phyloP scores from a whole-genome alignment of 2,329 filamentous ascomycete genomes.

The Ophiostoma australiae region DNA sequence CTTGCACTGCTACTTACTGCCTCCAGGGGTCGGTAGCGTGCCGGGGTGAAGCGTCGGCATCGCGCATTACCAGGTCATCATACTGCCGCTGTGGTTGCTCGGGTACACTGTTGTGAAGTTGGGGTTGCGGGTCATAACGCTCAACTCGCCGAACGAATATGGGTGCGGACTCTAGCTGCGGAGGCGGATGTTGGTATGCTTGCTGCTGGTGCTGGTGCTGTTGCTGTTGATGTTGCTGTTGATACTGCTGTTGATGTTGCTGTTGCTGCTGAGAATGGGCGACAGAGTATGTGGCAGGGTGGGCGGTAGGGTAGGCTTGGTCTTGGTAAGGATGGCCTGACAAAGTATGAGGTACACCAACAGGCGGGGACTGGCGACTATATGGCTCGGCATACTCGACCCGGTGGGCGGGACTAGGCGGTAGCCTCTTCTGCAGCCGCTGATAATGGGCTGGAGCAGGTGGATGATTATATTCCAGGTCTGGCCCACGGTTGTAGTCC shows the following conservation, averaged over 20 bases:
- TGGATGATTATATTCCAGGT: not conserved
- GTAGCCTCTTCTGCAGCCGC: not conserved
- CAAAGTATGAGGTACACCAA: not conserved
- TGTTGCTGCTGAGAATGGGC: not conserved
- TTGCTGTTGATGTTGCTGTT: not conserved
- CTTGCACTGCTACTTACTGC: conserved; percentile 2
- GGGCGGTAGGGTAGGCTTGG: not conserved
- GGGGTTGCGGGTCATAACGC: not conserved
- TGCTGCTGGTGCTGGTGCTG: not conserved
- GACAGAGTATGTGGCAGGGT: not conserved
- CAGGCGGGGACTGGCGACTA: not conserved
- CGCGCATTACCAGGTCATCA: not conserved
- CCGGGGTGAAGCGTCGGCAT: not conserved
- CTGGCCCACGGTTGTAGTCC: not conserved
- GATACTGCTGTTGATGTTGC: not conserved
- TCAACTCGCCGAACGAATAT: not conserved
- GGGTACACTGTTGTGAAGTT: no score
- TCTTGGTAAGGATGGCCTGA: not conserved
- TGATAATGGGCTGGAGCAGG: not conserved
- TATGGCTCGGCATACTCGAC: not conserved
- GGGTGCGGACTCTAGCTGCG: not conserved
- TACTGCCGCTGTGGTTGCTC: not conserved
- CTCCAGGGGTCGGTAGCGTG: conserved; percentile 1
- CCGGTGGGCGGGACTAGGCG: not conserved
- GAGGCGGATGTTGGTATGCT: not conserved